phyloP scores from a whole-genome alignment of 129 eudicot genomes.

The Calendula officinalis region DNA sequence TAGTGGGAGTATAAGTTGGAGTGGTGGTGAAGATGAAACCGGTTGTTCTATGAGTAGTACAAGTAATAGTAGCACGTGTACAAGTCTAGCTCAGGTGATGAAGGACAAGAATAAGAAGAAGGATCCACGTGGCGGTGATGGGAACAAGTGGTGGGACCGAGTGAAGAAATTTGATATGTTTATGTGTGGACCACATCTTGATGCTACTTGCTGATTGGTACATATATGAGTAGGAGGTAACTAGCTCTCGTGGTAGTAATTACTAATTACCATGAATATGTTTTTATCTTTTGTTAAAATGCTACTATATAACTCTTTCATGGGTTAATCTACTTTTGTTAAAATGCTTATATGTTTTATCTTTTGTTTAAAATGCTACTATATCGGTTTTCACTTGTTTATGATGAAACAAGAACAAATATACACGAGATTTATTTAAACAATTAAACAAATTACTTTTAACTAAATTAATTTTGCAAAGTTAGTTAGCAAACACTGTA shows the following conservation, averaged over 20 bases:
- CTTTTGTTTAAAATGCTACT: constrained; percentile 4
- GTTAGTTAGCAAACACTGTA: too few species aligned
- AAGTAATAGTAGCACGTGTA: constrained; percentile 39
- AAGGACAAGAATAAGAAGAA: constrained; percentile 27
- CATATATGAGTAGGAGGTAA: too few species aligned
- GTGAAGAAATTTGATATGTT: constrained; percentile 68
- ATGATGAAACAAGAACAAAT: too few species aligned
- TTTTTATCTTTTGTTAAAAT: constrained; percentile 4
- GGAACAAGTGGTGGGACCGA: constrained; percentile 60
- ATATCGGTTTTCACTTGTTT: background rate
- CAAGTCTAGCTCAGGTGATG: constrained; percentile 38
- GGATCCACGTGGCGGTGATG: constrained; percentile 30
- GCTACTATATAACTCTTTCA: background rate
- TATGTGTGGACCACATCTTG: constrained; percentile 57
- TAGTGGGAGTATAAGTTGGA: constrained; percentile 48
- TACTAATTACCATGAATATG: constrained; percentile 8
- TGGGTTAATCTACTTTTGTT: constrained; percentile 9
- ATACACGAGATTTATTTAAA: too few species aligned
- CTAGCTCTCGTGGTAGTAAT: background rate
- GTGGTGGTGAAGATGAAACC: constrained; percentile 33
- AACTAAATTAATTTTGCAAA: too few species aligned
- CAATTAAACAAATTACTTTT: too few species aligned
- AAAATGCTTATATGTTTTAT: background rate
- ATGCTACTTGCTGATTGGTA: constrained; percentile 22
- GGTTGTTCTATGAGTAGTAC: constrained; percentile 34